Percentiles rank a stretch among this genome's conserved stretches.
Evolutionary conservation across 2,329 filamentous ascomycete species (phyloP).

Genomic region (Fusarium coffeatum): DNA sequence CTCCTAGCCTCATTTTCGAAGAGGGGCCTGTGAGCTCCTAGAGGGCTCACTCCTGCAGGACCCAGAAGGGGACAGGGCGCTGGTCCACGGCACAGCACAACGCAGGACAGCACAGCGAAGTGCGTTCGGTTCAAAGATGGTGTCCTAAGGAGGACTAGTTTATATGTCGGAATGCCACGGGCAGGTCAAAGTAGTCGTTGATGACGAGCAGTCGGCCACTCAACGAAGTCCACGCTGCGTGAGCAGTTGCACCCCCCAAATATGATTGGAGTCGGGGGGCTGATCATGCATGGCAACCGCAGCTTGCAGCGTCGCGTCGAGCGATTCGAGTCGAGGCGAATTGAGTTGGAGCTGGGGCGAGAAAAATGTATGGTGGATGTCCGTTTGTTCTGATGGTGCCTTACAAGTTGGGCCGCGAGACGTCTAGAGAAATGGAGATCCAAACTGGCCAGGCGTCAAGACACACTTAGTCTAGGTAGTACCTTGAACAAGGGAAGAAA

Average conservation of each 20-base stretch:
- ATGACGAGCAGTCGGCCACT: constrained; percentile 43
- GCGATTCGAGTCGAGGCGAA: constrained; percentile 23
- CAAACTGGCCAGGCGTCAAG: constrained; percentile 18
- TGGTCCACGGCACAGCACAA: constrained; percentile 42
- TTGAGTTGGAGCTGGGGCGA: constrained; percentile 34
- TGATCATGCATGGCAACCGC: constrained; percentile 49
- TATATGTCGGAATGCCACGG: constrained; percentile 30
- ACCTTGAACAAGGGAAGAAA: neutral
- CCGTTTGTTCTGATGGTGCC: constrained; percentile 32
- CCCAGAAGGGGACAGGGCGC: constrained; percentile 23
- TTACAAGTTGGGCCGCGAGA: constrained; percentile 47
- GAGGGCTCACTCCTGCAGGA: constrained; percentile 31
- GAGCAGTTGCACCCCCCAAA: constrained; percentile 42
- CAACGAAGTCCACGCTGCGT: constrained; percentile 48
- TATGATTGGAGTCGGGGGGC: constrained; percentile 46
- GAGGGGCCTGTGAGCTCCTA: constrained; percentile 37
- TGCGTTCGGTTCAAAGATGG: constrained; percentile 23
- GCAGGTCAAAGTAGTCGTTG: constrained; percentile 34
- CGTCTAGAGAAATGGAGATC: constrained; percentile 11
- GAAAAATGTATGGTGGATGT: constrained; percentile 34
- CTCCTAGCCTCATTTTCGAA: constrained; percentile 49
- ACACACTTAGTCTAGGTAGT: neutral
- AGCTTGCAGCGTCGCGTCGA: constrained; percentile 44
- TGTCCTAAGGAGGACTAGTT: constrained; percentile 37
- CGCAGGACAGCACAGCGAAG: constrained; percentile 25